Conservation (phyloP, 139 green algal genomes). For the Tetraselmis striata region DNA sequence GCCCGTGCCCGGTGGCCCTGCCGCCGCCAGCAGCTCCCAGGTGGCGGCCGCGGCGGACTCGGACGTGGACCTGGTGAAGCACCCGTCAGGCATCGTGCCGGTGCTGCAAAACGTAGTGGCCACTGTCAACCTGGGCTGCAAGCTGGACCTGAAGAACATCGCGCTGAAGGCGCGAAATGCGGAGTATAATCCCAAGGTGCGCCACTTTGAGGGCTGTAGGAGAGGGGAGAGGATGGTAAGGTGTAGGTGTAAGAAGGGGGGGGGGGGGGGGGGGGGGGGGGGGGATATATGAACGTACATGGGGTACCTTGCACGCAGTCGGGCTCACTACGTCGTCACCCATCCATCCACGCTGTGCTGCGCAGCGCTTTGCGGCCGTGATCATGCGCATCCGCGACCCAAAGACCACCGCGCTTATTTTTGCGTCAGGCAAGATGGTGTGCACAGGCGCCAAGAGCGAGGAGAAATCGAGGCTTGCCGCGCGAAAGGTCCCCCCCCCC, state of each 20-base stretch:
- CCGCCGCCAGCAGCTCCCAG: not conserved
- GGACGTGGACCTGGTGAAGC: constrained; percentile 61
- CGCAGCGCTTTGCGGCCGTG: constrained; percentile 95
- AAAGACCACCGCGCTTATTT: constrained; percentile 98
- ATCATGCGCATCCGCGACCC: constrained; percentile 98
- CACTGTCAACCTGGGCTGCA: constrained; percentile 89
- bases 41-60: not conserved
- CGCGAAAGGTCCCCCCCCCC: constrained; percentile 42
- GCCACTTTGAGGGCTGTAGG: not conserved
- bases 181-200: constrained; percentile 99
- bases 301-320: not conserved
- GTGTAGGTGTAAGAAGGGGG: too few species aligned
- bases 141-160: constrained; percentile 94
- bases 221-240: too few species aligned
- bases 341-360: too few species aligned
- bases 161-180: constrained; percentile 93
- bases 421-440: constrained; percentile 97
- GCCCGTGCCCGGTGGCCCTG: too few species aligned
- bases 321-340: not conserved
- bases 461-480: constrained; percentile 32
- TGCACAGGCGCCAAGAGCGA: constrained; percentile 45
- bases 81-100: constrained; percentile 87
- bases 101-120: constrained; percentile 94
- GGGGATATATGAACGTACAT: too few species aligned
- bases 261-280: too few species aligned